Percentiles rank a stretch among this genome's conserved stretches.
These are phyloP conservation scores for Forsythia suspensa DNA, from an alignment of 257 asterid species.

Conservation along the genomic window DNA sequence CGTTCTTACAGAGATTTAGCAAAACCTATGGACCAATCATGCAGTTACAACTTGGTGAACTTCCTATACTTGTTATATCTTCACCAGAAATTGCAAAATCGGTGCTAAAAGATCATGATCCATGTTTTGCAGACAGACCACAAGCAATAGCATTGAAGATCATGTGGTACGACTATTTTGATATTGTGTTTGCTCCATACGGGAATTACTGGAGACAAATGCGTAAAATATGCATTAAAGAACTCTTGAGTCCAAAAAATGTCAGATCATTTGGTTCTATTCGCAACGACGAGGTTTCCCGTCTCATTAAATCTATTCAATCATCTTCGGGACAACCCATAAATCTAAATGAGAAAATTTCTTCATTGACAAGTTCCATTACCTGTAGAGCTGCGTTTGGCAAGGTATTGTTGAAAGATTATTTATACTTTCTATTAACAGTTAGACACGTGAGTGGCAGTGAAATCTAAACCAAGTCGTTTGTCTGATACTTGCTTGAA, in stretches of 20 bases:
- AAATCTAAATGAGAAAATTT: slow-evolving; percentile 11
- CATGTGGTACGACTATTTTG: slow-evolving; percentile 14
- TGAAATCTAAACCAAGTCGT: too few species aligned
- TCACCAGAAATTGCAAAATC: not conserved
- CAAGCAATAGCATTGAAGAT: not conserved
- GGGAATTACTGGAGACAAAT: slow-evolving; percentile 1
- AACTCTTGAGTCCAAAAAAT: slow-evolving; percentile 18
- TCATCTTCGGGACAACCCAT: not conserved
- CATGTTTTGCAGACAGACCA: slow-evolving; percentile 13
- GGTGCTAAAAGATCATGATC: slow-evolving; percentile 11
- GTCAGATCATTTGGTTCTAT: slow-evolving; percentile 24
- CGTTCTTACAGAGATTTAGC: slow-evolving; percentile 8
- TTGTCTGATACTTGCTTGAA: too few species aligned
- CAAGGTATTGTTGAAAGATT: not conserved
- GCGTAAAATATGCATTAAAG: not conserved
- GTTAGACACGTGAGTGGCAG: too few species aligned
- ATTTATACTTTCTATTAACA: too few species aligned
- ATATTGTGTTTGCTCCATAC: slow-evolving; percentile 3
- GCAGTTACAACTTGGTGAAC: slow-evolving; percentile 28
- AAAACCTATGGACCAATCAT: slow-evolving; percentile 18
- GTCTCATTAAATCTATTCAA: not conserved
- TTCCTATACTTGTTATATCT: slow-evolving; percentile 18
- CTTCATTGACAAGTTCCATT: slow-evolving; percentile 4
- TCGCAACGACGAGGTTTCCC: slow-evolving; percentile 17
- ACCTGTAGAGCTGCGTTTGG: slow-evolving; percentile 28